A percentile compares a stretch with the other conserved stretches of the same genome.
phyloP scores from a whole-genome alignment of 306 rosid species.

The Vigna angularis region DNA sequence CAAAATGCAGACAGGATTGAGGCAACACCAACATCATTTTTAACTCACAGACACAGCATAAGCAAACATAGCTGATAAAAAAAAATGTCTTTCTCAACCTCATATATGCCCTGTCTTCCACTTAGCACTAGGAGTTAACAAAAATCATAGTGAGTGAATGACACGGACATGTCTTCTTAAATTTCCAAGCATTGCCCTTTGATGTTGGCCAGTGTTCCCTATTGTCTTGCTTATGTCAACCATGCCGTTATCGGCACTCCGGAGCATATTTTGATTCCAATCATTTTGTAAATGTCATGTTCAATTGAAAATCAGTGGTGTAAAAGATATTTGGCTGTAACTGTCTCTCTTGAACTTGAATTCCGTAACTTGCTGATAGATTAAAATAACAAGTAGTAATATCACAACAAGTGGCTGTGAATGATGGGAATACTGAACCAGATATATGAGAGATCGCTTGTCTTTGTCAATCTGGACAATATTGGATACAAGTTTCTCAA shows the following conservation, averaged over 20 bases:
- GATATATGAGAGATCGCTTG: background rate
- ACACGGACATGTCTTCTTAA: slow-evolving; percentile 40
- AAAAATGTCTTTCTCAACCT: slow-evolving; percentile 39
- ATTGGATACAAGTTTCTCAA: background rate
- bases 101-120: slow-evolving; percentile 35
- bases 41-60: slow-evolving; percentile 35
- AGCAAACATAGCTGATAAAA: slow-evolving; percentile 1
- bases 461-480: slow-evolving; percentile 7
- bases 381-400: slow-evolving; percentile 16
- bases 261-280: slow-evolving; percentile 38
- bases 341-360: slow-evolving; percentile 5
- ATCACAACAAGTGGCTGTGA: slow-evolving; percentile 28
- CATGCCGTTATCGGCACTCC: slow-evolving; percentile 28
- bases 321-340: slow-evolving; percentile 35
- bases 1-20: slow-evolving; percentile 31
- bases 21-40: background rate
- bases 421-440: background rate
- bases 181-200: slow-evolving; percentile 38
- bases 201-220: slow-evolving; percentile 45
- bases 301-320: slow-evolving; percentile 47
- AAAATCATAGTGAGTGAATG: slow-evolving; percentile 38
- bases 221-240: slow-evolving; percentile 35
- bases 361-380: slow-evolving; percentile 8
- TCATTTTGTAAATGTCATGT: slow-evolving; percentile 38
- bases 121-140: slow-evolving; percentile 18